Conservation (phyloP, 768 basidiomycete species). For the Pleurotus eryngii region DNA sequence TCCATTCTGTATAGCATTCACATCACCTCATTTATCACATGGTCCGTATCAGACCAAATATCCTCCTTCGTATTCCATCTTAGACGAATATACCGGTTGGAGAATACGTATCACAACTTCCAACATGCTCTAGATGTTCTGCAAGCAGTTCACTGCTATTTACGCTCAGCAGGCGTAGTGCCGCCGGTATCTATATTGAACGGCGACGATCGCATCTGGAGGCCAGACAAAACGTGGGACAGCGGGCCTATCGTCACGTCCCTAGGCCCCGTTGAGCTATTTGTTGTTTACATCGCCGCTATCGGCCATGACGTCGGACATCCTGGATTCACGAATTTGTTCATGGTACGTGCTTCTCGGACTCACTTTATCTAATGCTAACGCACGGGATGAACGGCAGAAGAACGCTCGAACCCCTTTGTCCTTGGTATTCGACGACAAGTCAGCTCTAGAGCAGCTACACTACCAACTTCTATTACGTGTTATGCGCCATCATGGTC, state of each 20-base stretch:
- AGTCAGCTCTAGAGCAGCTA: conserved; percentile 90
- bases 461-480: conserved; percentile 80
- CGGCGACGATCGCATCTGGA: conserved; percentile 43
- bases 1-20: conserved; percentile 1
- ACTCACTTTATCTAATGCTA: conserved; percentile 5
- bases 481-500: conserved; percentile 76
- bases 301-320: conserved; percentile 98
- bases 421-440: conserved; percentile 83
- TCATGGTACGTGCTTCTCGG: conserved; percentile 66
- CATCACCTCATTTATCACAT: conserved; percentile 9
- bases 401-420: conserved; percentile 93
- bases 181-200: conserved; percentile 73
- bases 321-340: conserved; percentile 89
- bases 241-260: conserved; percentile 37
- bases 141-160: conserved; percentile 86
- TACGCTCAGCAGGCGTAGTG: conserved; percentile 74
- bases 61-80: conserved; percentile 80
- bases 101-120: conserved; percentile 97
- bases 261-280: conserved; percentile 68
- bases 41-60: conserved; percentile 55
- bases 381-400: conserved; percentile 34
- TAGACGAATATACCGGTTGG: conserved; percentile 85
- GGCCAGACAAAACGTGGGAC: conserved; percentile 30
- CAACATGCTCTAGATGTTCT: conserved; percentile 95
- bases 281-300: conserved; percentile 84